phyloP scores from a whole-genome alignment of 371 early-diverging fungal genomes.

The Mucor piriformis region DNA sequence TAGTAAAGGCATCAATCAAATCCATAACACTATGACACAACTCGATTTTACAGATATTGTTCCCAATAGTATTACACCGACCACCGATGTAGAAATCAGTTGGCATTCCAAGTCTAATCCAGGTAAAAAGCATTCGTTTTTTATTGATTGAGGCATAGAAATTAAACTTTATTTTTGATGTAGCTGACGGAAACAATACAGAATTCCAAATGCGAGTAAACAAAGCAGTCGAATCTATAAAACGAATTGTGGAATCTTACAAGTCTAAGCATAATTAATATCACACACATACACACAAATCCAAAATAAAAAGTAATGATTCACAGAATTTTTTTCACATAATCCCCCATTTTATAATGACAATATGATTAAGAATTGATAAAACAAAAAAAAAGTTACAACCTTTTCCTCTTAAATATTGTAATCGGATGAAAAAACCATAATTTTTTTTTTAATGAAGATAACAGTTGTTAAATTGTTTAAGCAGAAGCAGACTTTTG shows the following conservation, averaged over 20 bases:
- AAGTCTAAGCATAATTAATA: not conserved
- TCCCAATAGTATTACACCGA: too few species aligned
- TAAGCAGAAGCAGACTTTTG: conserved; percentile 45
- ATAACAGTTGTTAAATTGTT: conserved; percentile 1
- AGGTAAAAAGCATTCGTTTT: too few species aligned
- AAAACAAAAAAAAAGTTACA: not conserved
- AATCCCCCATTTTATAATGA: too few species aligned
- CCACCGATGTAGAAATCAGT: too few species aligned
- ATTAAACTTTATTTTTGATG: too few species aligned
- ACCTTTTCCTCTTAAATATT: not conserved
- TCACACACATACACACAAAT: too few species aligned
- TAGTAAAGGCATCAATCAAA: conserved; percentile 34
- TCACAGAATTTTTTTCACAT: too few species aligned
- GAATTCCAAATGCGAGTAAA: not conserved
- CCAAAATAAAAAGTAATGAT: too few species aligned
- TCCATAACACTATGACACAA: conserved; percentile 51
- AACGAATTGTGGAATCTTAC: not conserved
- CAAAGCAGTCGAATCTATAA: not conserved
- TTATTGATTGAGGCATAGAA: too few species aligned
- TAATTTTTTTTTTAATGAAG: conserved; percentile 10
- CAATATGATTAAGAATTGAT: too few species aligned
- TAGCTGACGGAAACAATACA: not conserved
- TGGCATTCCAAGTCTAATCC: too few species aligned
- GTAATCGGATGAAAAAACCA: not conserved
- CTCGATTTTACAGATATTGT: not conserved